Base-by-base conservation (phyloP, 176 grass and related monocot genomes). In the Aegilops umbellulata region DNA sequence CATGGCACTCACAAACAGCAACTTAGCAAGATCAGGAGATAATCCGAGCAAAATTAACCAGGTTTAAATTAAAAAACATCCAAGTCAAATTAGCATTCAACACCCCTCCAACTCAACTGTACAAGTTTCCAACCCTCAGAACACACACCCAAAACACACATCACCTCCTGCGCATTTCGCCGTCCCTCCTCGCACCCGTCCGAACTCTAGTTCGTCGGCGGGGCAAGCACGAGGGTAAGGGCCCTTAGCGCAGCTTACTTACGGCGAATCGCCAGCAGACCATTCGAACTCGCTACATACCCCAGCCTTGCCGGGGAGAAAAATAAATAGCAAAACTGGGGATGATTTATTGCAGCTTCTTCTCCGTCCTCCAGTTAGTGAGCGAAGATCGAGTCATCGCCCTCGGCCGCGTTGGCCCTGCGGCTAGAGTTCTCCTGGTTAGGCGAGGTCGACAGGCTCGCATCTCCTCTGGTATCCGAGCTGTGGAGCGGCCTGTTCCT, bases 311-410 rank as follows among this genome's bases (percentile, higher is more conserved):
- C 20, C n/a, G 17, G 58, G 16, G 27, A 67, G 29, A 35, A 27
- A 87, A 90, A 86, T 30, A 78, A 49, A 17, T 65, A 80, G 60
- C 85, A 91, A 91, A 91, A 84, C 47, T 32, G 85, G 68, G 60
- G 69, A 53, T 27, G 6, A 6, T 87, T 83, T 87, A 86, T 91
- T 87, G 58, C 65, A 49, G 61, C 66, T 65, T 74, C 32, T 87
- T 61, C 39, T 42, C 39, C 25, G 15, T 22, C 62, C 89, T 84
- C 69, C 60, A 39, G 76, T 81, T 63, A 80, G 76, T 74, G 62
- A n/a, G 63, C 71, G 60, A 77, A 82, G 1, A 62, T 15, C 30
- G 72, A 17, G 14, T 85, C 81, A 25, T 91, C 65, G 11, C 70
- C 61, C 26, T 57, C n/a, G 68, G 49, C 44, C 39, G 44, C 47